Conservation (phyloP, 345 rosid genomes). For the Rhizophora apiculata region DNA sequence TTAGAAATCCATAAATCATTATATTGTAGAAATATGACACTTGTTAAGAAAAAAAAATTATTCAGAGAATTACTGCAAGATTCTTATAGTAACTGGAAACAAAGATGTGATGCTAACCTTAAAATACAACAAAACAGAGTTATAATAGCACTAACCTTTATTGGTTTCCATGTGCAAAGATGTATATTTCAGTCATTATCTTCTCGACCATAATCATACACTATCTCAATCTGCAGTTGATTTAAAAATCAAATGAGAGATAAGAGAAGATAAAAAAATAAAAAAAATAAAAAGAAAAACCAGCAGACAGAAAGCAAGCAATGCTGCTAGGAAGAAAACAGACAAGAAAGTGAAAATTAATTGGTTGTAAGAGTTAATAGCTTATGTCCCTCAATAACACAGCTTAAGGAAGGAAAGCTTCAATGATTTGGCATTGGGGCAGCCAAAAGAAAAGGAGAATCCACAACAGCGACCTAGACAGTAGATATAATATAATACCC, state of each 20-base stretch:
- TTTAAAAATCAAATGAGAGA: conserved; percentile 7
- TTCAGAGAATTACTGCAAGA: background rate
- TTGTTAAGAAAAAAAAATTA: background rate
- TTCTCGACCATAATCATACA: conserved; percentile 81
- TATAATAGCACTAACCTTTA: conserved; percentile 35
- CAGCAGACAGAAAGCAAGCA: background rate
- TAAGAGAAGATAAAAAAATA: background rate
- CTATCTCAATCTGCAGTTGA: conserved; percentile 82
- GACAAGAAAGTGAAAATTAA: too few species aligned
- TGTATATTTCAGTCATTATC: conserved; percentile 49
- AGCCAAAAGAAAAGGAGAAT: background rate
- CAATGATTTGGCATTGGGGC: background rate
- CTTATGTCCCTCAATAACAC: too few species aligned
- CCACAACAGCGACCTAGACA: conserved; percentile 1
- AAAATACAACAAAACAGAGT: too few species aligned
- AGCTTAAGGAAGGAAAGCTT: too few species aligned
- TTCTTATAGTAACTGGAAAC: too few species aligned
- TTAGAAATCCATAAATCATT: too few species aligned
- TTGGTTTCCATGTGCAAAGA: background rate
- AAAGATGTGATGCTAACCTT: too few species aligned
- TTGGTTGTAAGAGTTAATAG: too few species aligned
- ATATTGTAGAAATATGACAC: background rate
- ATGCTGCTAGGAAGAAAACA: too few species aligned
- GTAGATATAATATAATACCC: conserved; percentile 46
- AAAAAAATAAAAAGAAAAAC: background rate